These are phyloP conservation scores for Brassica carinata DNA, from an alignment of 345 rosid species.

Conservation along the genomic window DNA sequence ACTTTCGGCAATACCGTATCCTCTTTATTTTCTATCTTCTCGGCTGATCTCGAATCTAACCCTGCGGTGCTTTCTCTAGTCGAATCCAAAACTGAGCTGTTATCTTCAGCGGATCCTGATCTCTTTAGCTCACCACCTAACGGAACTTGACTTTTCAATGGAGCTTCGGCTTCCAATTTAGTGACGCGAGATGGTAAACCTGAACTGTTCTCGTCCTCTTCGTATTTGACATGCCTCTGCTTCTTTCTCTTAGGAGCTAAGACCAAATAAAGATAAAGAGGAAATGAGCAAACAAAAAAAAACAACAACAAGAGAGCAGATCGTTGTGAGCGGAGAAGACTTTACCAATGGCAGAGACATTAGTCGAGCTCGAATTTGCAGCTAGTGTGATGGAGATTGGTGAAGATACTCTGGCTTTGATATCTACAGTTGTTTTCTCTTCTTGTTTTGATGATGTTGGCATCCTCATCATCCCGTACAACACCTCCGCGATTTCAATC, in stretches of 20 bases:
- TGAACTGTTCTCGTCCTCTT: conserved; percentile 75
- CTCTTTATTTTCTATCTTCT: conserved; percentile 50
- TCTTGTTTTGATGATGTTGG: conserved; percentile 82
- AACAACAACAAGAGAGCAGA: conserved; percentile 8
- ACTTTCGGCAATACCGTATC: conserved; percentile 55
- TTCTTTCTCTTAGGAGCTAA: conserved; percentile 93
- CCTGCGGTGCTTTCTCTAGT: conserved; percentile 33
- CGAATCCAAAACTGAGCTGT: conserved; percentile 45
- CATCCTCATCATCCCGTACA: conserved; percentile 90
- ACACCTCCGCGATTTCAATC: conserved; percentile 96
- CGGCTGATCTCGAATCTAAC: conserved; percentile 48
- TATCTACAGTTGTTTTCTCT: conserved; percentile 41
- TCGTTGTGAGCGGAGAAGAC: conserved; percentile 24
- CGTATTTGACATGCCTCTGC: conserved; percentile 78
- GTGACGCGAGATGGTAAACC: conserved; percentile 45
- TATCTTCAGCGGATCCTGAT: conserved; percentile 49
- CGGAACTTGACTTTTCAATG: conserved; percentile 47
- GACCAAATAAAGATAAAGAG: conserved; percentile 49
- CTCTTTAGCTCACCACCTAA: conserved; percentile 48
- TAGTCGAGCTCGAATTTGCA: conserved; percentile 56
- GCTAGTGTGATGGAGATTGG: conserved; percentile 72
- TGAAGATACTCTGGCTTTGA: conserved; percentile 78
- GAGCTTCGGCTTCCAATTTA: conserved; percentile 61
- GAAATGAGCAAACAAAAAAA: background rate
- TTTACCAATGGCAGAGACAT: conserved; percentile 55